A percentile compares a stretch with the other conserved stretches of the same genome.
These are phyloP conservation scores for Candida nitratophila DNA, from an alignment of 805 yeast genomes.

Conservation along the genomic window DNA sequence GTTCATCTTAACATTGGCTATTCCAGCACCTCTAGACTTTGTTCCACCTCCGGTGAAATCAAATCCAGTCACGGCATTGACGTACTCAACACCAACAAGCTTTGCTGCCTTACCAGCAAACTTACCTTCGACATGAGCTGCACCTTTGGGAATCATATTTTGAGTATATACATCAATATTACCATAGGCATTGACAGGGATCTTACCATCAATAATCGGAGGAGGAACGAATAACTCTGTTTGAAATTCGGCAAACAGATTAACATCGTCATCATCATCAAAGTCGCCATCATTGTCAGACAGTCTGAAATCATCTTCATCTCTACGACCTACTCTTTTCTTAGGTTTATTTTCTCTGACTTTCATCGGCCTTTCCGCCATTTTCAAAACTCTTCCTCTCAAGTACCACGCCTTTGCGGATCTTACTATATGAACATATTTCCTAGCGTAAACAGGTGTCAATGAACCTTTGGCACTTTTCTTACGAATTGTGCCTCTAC, in stretches of 20 bases:
- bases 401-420: constrained; percentile 86
- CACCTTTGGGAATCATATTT: constrained; percentile 81
- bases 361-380: constrained; percentile 63
- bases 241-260: constrained; percentile 72
- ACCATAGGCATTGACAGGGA: constrained; percentile 73
- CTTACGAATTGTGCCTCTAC: constrained; percentile 66
- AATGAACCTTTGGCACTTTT: constrained; percentile 32
- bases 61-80: constrained; percentile 82
- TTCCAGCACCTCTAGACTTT: constrained; percentile 16
- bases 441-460: constrained; percentile 61
- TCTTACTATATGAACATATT: constrained; percentile 53
- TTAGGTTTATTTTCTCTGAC: constrained; percentile 22
- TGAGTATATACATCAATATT: constrained; percentile 76
- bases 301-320: constrained; percentile 19
- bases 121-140: constrained; percentile 48
- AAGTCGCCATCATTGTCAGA: constrained; percentile 27
- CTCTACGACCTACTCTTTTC: constrained; percentile 11
- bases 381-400: constrained; percentile 65
- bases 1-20: constrained; percentile 55
- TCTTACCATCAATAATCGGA: constrained; percentile 54
- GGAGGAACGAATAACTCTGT: constrained; percentile 68
- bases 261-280: constrained; percentile 45
- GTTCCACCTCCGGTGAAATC: constrained; percentile 47
- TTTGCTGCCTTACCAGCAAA: constrained; percentile 66
- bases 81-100: constrained; percentile 65